Conservation (phyloP, 495 filamentous ascomycete genomes). For the Aspergillus steynii region DNA sequence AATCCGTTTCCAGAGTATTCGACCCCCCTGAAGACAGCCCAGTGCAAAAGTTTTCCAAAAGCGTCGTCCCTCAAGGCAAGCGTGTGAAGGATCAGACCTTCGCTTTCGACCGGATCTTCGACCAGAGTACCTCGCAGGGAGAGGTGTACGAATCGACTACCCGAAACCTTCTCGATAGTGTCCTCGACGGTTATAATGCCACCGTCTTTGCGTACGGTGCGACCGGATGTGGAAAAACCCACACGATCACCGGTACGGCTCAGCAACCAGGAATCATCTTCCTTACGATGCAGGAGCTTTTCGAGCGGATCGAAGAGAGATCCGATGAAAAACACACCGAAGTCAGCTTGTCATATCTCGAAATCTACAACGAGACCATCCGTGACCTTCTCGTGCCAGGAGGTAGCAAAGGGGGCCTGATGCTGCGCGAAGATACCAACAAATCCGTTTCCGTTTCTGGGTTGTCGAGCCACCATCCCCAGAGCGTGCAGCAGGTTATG, state of each 20-base stretch:
- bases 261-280: constrained; percentile 98
- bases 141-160: constrained; percentile 98
- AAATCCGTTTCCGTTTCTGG: constrained; percentile 92
- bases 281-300: constrained; percentile 97
- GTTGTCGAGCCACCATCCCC: constrained; percentile 86
- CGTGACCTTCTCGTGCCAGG: constrained; percentile 88
- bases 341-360: constrained; percentile 90
- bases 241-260: constrained; percentile 93
- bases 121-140: constrained; percentile 88
- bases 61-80: constrained; percentile 81
- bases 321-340: constrained; percentile 85
- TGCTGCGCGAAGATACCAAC: constrained; percentile 93
- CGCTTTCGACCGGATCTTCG: constrained; percentile 94
- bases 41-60: constrained; percentile 84
- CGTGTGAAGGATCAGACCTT: constrained; percentile 98
- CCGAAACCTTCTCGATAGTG: constrained; percentile 83
- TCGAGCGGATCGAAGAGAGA: constrained; percentile 88
- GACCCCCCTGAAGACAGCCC: constrained; percentile 97
- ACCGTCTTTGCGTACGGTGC: constrained; percentile 99
- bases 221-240: constrained; percentile 97
- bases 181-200: constrained; percentile 97
- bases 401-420: constrained; percentile 81
- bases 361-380: constrained; percentile 99
- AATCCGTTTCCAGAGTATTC: constrained; percentile 68
- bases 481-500: constrained; percentile 92